phyloP scores from a whole-genome alignment of 2,329 filamentous ascomycete species.

The Exophiala calicioides region DNA sequence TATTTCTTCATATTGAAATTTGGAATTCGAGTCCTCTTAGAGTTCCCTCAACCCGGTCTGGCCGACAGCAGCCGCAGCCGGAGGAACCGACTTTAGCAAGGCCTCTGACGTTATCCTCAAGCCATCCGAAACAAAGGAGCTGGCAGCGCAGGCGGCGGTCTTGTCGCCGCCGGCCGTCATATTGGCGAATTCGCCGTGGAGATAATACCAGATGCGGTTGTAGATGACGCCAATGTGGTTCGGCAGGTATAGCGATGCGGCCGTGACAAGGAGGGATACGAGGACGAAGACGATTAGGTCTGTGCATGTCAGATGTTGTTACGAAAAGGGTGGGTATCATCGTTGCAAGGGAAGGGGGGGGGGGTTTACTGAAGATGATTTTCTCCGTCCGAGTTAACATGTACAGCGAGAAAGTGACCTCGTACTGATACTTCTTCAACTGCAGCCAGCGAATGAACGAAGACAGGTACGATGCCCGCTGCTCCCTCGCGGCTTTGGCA shows the following conservation, averaged over 20 bases:
- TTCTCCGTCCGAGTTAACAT: conserved; percentile 97
- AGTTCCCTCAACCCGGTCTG: no score
- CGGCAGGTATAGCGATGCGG: conserved; percentile 87
- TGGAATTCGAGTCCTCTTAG: no score
- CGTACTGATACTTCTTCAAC: conserved; percentile 96
- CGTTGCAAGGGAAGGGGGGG: conserved; percentile 24
- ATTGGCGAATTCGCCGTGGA: conserved; percentile 68
- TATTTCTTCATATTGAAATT: no score
- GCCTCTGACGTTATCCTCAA: conserved; percentile 7
- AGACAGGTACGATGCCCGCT: conserved; percentile 39
- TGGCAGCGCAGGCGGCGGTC: conserved; percentile 11
- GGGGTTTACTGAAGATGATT: conserved; percentile 87
- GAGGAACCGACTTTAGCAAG: no score
- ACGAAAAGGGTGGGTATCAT: conserved; percentile 1
- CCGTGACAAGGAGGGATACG: conserved; percentile 80
- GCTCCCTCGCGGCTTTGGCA: conserved; percentile 21
- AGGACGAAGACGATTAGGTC: conserved; percentile 92
- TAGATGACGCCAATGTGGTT: conserved; percentile 83
- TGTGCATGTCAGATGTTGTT: conserved; percentile 41
- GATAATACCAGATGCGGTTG: conserved; percentile 91
- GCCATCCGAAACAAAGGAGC: no score
- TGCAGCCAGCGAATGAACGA: conserved; percentile 78
- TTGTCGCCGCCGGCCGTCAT: conserved; percentile 26
- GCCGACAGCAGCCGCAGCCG: no score
- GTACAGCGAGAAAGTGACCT: conserved; percentile 94